Base-by-base conservation (phyloP, 257 asterid genomes). In the Galeopsis tetrahit region DNA sequence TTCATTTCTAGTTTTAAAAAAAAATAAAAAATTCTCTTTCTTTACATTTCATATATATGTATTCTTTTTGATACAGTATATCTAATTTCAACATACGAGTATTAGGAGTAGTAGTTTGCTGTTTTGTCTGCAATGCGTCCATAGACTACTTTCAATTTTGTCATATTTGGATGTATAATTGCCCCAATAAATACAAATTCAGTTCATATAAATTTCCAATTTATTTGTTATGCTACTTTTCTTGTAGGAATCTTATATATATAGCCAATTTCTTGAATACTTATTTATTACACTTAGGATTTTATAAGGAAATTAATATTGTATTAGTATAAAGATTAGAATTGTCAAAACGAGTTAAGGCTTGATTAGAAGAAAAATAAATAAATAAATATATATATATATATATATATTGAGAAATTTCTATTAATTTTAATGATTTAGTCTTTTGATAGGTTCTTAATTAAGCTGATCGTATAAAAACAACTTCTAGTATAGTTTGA, bases 91-190 rank as follows among this genome's bases (percentile, higher is more conserved):
- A 4, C 43, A 43, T 43, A 10, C 10, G n/a, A 2, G 51, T 10
- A 43, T 7, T 52, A 14, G n/a, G n/a, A n/a, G 59, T 52, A 15
- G 4, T 68, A 52, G 63, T 38, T 38, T 38, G 55, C 64, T 55
- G 60, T 59, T 71, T 59, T 59, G 60, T 71, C 53, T 44, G 55
- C 13, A 57, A 2, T 58, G 51, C 59, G 42, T 42, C 6, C 58
- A 48, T 59, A 21, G 13, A 2, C 33, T 48, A 17, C 49, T 34
- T 51, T 8, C 21, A 35, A 10, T 72, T 62, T 51, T 62, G 62
- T 62, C 49, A 61, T 48, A 59, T 71, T 58, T 68, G 10, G 7
- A 13, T 13, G 6, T 13, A 15, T 5, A 39, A 44, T 10, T 44
- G 11, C 1, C 52, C 52, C 5, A 48, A 48, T 48, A 48, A 48